Evolutionary conservation across 768 basidiomycete species (phyloP), one percentile per base, ranked within the genome.

Genomic region (Phanerochaete sordida): DNA sequence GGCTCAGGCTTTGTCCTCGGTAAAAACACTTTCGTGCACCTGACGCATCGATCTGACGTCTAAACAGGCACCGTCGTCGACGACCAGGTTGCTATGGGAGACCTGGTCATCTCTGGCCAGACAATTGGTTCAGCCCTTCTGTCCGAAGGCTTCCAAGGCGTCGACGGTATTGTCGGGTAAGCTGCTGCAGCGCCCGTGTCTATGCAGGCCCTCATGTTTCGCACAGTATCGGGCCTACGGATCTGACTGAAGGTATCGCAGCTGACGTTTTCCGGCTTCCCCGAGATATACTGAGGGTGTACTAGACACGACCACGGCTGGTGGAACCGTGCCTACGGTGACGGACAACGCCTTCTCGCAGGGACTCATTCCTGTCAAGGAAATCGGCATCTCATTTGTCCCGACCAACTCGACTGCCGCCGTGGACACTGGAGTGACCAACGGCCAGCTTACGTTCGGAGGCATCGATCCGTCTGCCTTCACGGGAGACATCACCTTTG

Each of bases 221-320:
- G n/a, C n/a, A 53, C 27, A 61, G 86, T 8, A 79, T 88, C 59
- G 88, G 87, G n/a, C 88, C 88, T 24, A 71, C 73, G 7, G 77
- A 71, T 56, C 75, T 88, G 49, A 88, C 87, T 0, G 16, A 72
- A 50, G 81, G 77, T 67, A 70, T 7, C 13, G 33, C n/a, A n/a
- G 33, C 33, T 35, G 33, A 70, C n/a, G n/a, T 15, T 30, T 73
- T 26, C 26, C 46, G 35, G 13, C 23, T 9, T 50, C 7, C 21
- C 21, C 23, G 9, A 2, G 5, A 26, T 21, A 33, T 27, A 48
- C 26, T 6, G 21, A 15, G 3, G 53, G 19, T 50, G 19, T 1
- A 19, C 11, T n/a, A 30, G 31, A 24, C 13, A 48, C 53, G 27
- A 33, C 21, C 80, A 70, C 79, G 21, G 79, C 76, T 15, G 9